Base-by-base conservation (phyloP, 2,329 filamentous ascomycete species). In the Fusarium sp. region DNA sequence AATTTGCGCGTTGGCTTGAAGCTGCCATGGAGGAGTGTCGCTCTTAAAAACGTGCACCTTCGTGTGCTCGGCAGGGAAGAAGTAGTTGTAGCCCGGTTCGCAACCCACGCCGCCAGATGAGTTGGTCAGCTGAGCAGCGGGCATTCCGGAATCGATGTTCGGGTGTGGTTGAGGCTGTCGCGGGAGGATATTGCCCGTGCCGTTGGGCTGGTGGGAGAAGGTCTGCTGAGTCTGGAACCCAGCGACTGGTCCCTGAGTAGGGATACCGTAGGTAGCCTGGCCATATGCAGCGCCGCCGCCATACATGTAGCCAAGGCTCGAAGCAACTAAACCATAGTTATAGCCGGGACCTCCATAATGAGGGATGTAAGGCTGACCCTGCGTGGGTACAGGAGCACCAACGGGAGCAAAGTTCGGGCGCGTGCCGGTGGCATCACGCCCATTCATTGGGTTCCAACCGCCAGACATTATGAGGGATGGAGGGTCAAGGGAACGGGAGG, bases 51-150 rank as follows among this genome's bases (percentile, higher is more conserved):
- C 81, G 69, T 90, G 87, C 8, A 90, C 79, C 67, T 87, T 89
- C 31, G 86, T 87, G 75, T 90, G 86, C 66, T 86, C 82, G 0
- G 79, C 72, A 0, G 87, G 84, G 77, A 90, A 90, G 73, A 90
- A 85, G 77, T 89, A 88, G 78, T 88, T 88, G 79, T 89, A 91
- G 3, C 88, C 89, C 0, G 86, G 87, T 71, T 90, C 88, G 63
- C 85, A 85, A 40, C 88, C 87, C 2, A 85, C 81, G 22, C 87
- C 87, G 44, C 88, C 86, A 0, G 86, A 86, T 0, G 84, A 82
- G 77, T 90, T 89, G 46, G 81, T 82, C 78, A 90, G 79, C 66
- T 87, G 85, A 28, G 84, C 81, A 0, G 86, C 86, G 0, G 87
- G 85, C 63, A 86, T 83, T 3, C 80, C 76, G 0, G 78, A 63